phyloP scores from a whole-genome alignment of 345 rosid genomes.

The Dimocarpus longan region DNA sequence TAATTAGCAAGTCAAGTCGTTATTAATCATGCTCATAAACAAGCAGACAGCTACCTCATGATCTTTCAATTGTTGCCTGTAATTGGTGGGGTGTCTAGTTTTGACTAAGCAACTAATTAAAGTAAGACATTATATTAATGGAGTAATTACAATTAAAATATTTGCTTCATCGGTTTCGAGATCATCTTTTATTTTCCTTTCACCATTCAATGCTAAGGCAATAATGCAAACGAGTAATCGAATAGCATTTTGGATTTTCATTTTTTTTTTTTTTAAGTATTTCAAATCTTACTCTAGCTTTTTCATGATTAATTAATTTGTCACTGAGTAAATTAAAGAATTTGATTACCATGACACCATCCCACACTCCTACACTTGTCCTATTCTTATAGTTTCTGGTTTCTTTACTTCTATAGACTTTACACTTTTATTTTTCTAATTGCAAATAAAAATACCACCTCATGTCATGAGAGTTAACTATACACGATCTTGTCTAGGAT shows the following conservation, averaged over 20 bases:
- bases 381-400: neutral
- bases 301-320: no score
- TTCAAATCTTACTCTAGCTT: no score
- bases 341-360: no score
- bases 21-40: neutral
- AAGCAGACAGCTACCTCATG: neutral
- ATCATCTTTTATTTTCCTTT: neutral
- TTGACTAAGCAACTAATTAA: constrained; percentile 28
- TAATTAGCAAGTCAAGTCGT: neutral
- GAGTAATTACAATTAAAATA: neutral
- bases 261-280: no score
- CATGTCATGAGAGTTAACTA: no score
- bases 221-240: neutral
- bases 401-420: neutral
- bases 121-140: constrained; percentile 1
- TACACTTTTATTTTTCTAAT: no score
- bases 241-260: neutral
- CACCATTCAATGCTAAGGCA: neutral
- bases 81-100: constrained; percentile 15
- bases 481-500: no score
- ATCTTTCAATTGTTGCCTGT: constrained; percentile 3
- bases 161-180: neutral
- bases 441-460: no score
- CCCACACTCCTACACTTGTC: neutral
- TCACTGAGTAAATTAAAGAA: no score